phyloP scores from a whole-genome alignment of 2,329 filamentous ascomycete species.

The Hymenoscyphus fructigenus region DNA sequence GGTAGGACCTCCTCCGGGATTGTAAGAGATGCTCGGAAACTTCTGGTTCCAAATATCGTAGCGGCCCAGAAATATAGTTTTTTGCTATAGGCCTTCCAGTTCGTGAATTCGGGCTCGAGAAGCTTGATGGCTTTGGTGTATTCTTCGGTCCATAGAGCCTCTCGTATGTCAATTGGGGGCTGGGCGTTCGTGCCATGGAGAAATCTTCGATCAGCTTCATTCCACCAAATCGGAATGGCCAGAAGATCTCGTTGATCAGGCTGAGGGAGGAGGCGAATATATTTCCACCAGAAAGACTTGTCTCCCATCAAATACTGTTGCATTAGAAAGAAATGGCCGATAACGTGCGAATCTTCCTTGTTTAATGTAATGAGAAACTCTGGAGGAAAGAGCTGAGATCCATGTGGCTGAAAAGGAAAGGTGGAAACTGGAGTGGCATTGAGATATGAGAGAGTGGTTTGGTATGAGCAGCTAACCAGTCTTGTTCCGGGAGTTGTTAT shows the following conservation, averaged over 20 bases:
- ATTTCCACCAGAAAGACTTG: constrained; percentile 66
- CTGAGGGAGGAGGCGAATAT: constrained; percentile 64
- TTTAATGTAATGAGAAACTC: constrained; percentile 51
- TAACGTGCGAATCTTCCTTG: constrained; percentile 50
- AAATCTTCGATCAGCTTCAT: constrained; percentile 56
- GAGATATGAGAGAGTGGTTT: constrained; percentile 57
- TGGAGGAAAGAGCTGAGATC: constrained; percentile 43
- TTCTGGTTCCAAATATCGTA: constrained; percentile 63
- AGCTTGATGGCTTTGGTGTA: constrained; percentile 27
- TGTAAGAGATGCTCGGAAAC: constrained; percentile 58
- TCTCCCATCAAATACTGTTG: constrained; percentile 61
- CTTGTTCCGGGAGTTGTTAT: constrained; percentile 26
- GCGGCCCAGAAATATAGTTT: constrained; percentile 63
- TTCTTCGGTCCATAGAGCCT: constrained; percentile 30
- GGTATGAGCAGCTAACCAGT: constrained; percentile 53
- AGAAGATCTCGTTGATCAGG: constrained; percentile 52
- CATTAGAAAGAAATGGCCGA: constrained; percentile 67
- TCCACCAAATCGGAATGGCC: constrained; percentile 63
- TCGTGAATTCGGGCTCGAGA: constrained; percentile 14
- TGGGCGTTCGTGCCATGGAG: constrained; percentile 40
- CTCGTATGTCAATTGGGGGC: constrained; percentile 27
- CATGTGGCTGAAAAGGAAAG: constrained; percentile 28
- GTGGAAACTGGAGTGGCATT: constrained; percentile 47
- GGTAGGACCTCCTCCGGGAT: constrained; percentile 39
- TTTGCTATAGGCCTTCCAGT: constrained; percentile 27